phyloP scores from a whole-genome alignment of 192 early-diverging fungal genomes.

The Funneliformis geosporum region DNA sequence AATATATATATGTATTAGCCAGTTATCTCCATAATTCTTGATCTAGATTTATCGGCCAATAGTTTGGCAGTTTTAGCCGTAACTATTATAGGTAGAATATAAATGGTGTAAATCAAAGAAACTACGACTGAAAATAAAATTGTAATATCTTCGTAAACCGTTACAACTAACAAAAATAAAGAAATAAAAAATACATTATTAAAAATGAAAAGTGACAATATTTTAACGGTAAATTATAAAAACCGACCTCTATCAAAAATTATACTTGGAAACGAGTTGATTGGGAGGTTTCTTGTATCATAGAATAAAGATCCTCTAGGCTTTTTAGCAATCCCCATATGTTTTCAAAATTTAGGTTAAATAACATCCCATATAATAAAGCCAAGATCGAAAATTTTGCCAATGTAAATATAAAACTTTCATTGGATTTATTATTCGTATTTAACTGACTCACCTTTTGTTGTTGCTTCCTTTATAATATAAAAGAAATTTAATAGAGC shows the following conservation, averaged over 20 bases:
- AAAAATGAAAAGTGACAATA: neutral
- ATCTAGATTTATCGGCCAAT: constrained; percentile 23
- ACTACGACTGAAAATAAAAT: constrained; percentile 21
- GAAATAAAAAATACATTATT: neutral
- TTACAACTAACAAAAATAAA: no score
- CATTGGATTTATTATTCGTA: neutral
- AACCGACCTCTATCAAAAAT: constrained; percentile 28
- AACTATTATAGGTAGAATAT: constrained; percentile 27
- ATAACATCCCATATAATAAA: constrained; percentile 11
- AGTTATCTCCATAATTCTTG: constrained; percentile 20
- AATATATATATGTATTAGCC: neutral
- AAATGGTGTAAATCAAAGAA: constrained; percentile 31
- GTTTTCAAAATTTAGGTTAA: constrained; percentile 18
- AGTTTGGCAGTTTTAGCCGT: constrained; percentile 6
- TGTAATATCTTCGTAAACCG: constrained; percentile 28
- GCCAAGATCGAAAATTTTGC: neutral
- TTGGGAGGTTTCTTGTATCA: constrained; percentile 20
- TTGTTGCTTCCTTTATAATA: neutral
- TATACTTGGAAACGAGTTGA: constrained; percentile 27
- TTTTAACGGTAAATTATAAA: neutral
- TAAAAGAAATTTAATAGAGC: neutral
- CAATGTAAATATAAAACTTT: neutral
- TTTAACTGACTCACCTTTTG: constrained; percentile 23
- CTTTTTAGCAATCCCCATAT: neutral
- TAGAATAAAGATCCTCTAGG: constrained; percentile 6